phyloP scores from a whole-genome alignment of 306 rosid genomes.

The Neltuma alba region DNA sequence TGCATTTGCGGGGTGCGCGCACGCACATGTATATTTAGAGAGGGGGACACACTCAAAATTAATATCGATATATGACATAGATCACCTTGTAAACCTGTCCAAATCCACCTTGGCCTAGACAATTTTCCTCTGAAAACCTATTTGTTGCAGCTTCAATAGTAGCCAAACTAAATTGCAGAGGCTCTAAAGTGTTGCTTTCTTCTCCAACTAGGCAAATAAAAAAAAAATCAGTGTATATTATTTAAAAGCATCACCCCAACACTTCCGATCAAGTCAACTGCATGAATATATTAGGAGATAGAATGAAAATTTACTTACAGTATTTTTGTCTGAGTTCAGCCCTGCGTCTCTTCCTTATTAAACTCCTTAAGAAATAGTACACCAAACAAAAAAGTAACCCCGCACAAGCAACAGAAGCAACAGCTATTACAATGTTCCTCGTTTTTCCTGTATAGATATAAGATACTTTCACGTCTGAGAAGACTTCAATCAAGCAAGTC shows the following conservation, averaged over 20 bases:
- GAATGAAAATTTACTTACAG: background rate
- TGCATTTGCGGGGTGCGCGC: background rate
- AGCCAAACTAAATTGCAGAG: background rate
- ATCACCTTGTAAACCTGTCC: conserved; percentile 29
- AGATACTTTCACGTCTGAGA: background rate
- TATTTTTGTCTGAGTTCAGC: conserved; percentile 21
- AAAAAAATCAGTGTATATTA: background rate
- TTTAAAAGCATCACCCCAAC: background rate
- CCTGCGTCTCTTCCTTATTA: background rate
- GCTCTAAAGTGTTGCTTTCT: conserved; percentile 11
- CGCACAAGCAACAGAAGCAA: background rate
- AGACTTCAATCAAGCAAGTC: background rate
- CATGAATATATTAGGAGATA: background rate
- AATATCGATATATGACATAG: background rate
- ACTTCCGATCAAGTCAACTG: background rate
- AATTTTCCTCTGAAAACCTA: background rate
- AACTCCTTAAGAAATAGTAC: background rate
- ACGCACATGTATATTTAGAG: too few relatives aligned
- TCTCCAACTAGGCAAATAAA: conserved; percentile 8
- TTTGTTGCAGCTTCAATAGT: conserved; percentile 15
- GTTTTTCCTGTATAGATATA: background rate
- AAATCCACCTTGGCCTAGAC: conserved; percentile 11
- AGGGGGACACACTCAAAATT: background rate
- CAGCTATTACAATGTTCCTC: background rate
- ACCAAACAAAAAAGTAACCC: background rate